A percentile compares a stretch with the other conserved stretches of the same genome.
These are phyloP conservation scores for Quercus berberidifolia DNA, from an alignment of 306 rosid genomes.

Conservation along the genomic window DNA sequence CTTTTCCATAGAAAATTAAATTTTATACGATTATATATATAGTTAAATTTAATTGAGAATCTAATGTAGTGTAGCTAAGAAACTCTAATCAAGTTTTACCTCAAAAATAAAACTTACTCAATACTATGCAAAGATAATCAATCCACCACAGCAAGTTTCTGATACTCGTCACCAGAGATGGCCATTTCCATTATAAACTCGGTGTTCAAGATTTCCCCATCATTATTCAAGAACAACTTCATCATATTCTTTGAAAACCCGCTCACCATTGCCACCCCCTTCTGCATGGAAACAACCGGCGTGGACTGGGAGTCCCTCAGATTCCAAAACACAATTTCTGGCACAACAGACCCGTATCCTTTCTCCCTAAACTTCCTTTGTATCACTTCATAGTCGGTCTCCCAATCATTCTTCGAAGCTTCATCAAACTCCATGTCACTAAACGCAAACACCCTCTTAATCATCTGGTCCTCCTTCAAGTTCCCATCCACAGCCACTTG, in stretches of 20 bases:
- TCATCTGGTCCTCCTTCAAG: constrained; percentile 50
- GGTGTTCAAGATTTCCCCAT: constrained; percentile 35
- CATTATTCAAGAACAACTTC: constrained; percentile 50
- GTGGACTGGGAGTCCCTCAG: constrained; percentile 52
- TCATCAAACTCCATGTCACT: constrained; percentile 77
- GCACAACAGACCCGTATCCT: constrained; percentile 50
- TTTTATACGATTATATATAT: too few species aligned
- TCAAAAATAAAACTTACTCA: too few species aligned
- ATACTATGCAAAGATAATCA: background rate
- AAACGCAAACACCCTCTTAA: constrained; percentile 60
- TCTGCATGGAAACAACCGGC: constrained; percentile 41
- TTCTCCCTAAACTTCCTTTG: constrained; percentile 42
- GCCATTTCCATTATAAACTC: constrained; percentile 37
- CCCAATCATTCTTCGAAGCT: constrained; percentile 47
- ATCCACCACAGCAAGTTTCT: constrained; percentile 40
- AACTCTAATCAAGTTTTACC: too few species aligned
- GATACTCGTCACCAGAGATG: constrained; percentile 40
- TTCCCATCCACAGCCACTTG: constrained; percentile 58
- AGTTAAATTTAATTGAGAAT: too few species aligned
- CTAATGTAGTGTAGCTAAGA: too few species aligned
- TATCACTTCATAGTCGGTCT: constrained; percentile 63
- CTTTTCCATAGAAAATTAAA: too few species aligned
- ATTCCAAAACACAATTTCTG: constrained; percentile 75
- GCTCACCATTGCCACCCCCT: constrained; percentile 67
- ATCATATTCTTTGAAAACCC: constrained; percentile 75